Evolutionary conservation across 257 asterid genomes (phyloP).

Genomic region (Schizonepeta tenuifolia): DNA sequence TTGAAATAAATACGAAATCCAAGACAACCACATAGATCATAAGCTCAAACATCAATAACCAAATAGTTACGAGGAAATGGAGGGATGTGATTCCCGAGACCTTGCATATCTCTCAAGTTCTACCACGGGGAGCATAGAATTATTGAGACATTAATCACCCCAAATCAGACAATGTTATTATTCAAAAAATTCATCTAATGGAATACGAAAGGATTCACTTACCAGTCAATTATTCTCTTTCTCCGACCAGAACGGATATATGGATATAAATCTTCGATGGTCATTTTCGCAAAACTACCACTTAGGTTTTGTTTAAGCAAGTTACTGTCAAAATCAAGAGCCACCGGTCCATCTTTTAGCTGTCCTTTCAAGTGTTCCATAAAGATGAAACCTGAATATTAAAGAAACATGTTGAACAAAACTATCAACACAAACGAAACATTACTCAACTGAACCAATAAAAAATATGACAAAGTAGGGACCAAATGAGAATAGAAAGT

Average conservation of each 20-base stretch:
- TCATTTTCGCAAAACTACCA: constrained; percentile 46
- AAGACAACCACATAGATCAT: no score
- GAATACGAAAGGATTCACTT: constrained; percentile 38
- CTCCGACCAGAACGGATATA: constrained; percentile 48
- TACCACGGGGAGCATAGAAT: not conserved
- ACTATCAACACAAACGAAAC: not conserved
- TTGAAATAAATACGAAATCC: no score
- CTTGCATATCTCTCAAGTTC: not conserved
- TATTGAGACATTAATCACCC: constrained; percentile 3
- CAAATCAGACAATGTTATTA: not conserved
- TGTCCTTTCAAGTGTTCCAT: constrained; percentile 55
- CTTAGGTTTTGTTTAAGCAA: constrained; percentile 42
- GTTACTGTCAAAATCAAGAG: constrained; percentile 39
- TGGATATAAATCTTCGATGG: constrained; percentile 49
- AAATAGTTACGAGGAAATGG: no score
- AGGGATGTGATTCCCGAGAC: not conserved
- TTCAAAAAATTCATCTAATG: not conserved
- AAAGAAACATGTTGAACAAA: constrained; percentile 9
- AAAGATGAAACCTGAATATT: constrained; percentile 44
- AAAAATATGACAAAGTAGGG: not conserved
- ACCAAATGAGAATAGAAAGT: constrained; percentile 5
- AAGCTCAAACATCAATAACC: no score
- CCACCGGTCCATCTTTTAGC: constrained; percentile 40
- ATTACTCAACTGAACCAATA: not conserved
- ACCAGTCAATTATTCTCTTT: constrained; percentile 55